These are phyloP conservation scores for Verticillium isaacii DNA, from an alignment of 2,329 filamentous ascomycete genomes.

Conservation along the genomic window DNA sequence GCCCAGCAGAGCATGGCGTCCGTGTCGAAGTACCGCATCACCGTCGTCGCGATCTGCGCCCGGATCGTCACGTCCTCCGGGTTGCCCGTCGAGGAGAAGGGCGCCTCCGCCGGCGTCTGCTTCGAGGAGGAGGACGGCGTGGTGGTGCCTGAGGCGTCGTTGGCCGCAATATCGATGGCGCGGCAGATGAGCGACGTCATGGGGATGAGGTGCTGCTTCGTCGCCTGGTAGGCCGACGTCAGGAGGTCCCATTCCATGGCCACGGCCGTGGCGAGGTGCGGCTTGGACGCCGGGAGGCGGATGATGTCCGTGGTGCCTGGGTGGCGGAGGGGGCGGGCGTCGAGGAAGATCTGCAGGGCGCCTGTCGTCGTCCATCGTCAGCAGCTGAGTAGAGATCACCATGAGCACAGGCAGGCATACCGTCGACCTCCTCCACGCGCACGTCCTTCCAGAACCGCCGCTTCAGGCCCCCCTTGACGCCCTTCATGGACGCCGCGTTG, in stretches of 20 bases:
- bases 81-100: constrained; percentile 11
- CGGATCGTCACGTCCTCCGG: constrained; percentile 44
- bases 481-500: constrained; percentile 22
- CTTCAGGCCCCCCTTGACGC: constrained; percentile 40
- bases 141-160: constrained; percentile 40
- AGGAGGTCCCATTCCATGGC: constrained; percentile 92
- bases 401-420: constrained; percentile 33
- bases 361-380: constrained; percentile 21
- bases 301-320: constrained; percentile 68
- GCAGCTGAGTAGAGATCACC: neutral
- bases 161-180: constrained; percentile 76
- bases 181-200: constrained; percentile 81
- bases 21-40: constrained; percentile 85
- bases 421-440: constrained; percentile 60
- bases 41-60: constrained; percentile 56
- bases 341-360: constrained; percentile 64
- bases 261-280: constrained; percentile 76
- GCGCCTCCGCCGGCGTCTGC: neutral
- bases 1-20: constrained; percentile 93
- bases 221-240: constrained; percentile 74
- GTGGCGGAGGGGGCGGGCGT: constrained; percentile 73
- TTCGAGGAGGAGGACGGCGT: neutral
- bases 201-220: constrained; percentile 83
- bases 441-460: constrained; percentile 91
- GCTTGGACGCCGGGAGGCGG: constrained; percentile 68